Evolutionary conservation across 306 rosid species (phyloP), one percentile per base, ranked within the genome.

Genomic region (Rosa lucieae): DNA sequence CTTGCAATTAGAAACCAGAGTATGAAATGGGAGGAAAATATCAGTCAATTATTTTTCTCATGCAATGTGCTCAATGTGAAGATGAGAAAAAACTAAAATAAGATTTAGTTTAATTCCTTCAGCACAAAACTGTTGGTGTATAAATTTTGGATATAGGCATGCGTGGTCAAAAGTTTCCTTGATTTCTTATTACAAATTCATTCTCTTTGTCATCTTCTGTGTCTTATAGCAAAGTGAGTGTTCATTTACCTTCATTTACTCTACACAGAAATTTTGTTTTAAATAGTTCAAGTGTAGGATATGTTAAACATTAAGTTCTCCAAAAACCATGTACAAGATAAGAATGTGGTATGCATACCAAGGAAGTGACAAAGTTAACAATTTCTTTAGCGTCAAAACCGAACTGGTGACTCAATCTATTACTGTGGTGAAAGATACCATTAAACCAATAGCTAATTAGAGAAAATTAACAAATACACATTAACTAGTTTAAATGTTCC

Each of bases 81-180:
- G 67, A 55, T 2, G 65, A 18, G 32, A 6, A 5, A n/a, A 12
- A 5, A 15, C 0, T 1, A 9, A n/a, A 58, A 3, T 58, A 11
- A 26, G 1, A 37, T 56, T 15, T 8, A 12, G 3, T 56, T 12
- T 56, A 26, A 10, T 29, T 62, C 6, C 32, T 20, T 21, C 14
- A 2, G 35, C 56, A 72, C 18, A 29, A 59, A 63, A 59, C 58
- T 15, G 70, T 42, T 69, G 70, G 78, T 74, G 69, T 74, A 53
- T 72, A 40, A 42, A 3, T 44, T 74, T 56, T 55, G 6, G 37
- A 74, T 6, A 20, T 3, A 73, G 70, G 10, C n/a, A 32, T 32
- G 11, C 65, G 11, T 23, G 3, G 67, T 26, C 39, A 23, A 6
- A 15, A 1, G 8, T 0, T 15, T 37, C 2, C 5, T 37, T 67